These are phyloP conservation scores for Lasiodiplodia theobromae DNA, from an alignment of 2,329 filamentous ascomycete genomes.

Conservation along the genomic window DNA sequence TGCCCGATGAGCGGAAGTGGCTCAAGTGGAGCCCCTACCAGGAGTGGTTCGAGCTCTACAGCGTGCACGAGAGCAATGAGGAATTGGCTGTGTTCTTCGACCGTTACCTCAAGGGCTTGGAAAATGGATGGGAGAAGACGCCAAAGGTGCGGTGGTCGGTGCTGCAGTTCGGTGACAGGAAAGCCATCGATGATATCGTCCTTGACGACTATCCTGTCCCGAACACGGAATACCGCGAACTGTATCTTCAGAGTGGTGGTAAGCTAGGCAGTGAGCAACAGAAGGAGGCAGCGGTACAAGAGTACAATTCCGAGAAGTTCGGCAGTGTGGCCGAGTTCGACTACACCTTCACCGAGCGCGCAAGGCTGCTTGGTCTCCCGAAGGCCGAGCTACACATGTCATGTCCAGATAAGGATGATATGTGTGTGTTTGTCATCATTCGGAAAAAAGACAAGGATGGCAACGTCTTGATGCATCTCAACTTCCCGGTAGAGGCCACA, in stretches of 20 bases:
- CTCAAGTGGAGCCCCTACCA: constrained; percentile 34
- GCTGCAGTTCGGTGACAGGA: constrained; percentile 38
- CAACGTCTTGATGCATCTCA: constrained; percentile 51
- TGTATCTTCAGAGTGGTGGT: constrained; percentile 30
- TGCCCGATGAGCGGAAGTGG: constrained; percentile 36
- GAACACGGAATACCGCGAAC: constrained; percentile 32
- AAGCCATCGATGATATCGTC: constrained; percentile 35
- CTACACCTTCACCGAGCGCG: constrained; percentile 39
- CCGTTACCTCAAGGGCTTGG: constrained; percentile 50
- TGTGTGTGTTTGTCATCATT: constrained; percentile 54
- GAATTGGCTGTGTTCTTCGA: constrained; percentile 53
- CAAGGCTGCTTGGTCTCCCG: constrained; percentile 54
- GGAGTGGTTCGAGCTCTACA: constrained; percentile 38
- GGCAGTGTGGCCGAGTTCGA: constrained; percentile 34
- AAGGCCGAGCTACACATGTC: constrained; percentile 58
- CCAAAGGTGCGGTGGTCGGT: constrained; percentile 54
- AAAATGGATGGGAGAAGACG: constrained; percentile 58
- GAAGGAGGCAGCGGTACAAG: constrained; percentile 19
- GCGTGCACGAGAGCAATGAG: constrained; percentile 31
- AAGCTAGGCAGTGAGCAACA: constrained; percentile 27
- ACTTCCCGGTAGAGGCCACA: constrained; percentile 50
- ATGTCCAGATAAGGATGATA: constrained; percentile 51
- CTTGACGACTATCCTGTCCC: constrained; percentile 34
- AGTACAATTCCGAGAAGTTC: constrained; percentile 35
- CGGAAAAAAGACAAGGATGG: constrained; percentile 55